A percentile compares a stretch with the other conserved stretches of the same genome.
Conservation (phyloP, 768 basidiomycete species). For the Tulasnella sp. region DNA sequence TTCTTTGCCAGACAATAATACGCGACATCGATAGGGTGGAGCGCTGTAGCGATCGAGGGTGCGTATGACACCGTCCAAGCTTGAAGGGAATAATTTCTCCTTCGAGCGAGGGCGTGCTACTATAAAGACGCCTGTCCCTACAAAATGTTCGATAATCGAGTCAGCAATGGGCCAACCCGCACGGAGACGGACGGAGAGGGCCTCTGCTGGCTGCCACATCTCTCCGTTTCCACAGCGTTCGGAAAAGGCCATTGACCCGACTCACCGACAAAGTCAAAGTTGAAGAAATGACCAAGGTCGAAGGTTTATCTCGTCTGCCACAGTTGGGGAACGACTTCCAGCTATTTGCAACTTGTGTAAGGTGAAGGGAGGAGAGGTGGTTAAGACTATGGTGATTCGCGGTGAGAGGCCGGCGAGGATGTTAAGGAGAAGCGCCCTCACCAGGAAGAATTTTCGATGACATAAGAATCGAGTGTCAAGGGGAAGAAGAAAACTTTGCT, state of each 20-base stretch:
- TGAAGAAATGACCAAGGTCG: background rate
- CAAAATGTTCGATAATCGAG: background rate
- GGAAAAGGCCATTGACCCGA: background rate
- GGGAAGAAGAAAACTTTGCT: background rate
- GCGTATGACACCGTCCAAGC: background rate
- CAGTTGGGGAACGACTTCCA: constrained; percentile 14
- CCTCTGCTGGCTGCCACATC: background rate
- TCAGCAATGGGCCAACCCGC: background rate
- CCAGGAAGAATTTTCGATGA: background rate
- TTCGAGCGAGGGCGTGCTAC: background rate
- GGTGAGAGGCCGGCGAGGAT: too few species aligned
- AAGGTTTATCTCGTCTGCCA: constrained; percentile 15
- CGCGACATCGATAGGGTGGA: constrained; percentile 10
- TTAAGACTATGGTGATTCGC: background rate
- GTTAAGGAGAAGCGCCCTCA: background rate
- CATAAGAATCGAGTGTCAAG: background rate
- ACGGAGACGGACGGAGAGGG: background rate
- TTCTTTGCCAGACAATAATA: background rate
- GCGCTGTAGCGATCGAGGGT: constrained; percentile 8
- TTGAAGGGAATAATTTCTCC: constrained; percentile 12
- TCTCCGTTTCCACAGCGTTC: background rate
- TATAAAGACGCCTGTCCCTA: constrained; percentile 8
- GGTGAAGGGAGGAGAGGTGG: background rate
- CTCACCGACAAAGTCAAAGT: constrained; percentile 14
- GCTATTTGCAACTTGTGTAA: background rate